Conservation (phyloP, 192 early-diverging fungal genomes). For the Backusella morwellensis region DNA sequence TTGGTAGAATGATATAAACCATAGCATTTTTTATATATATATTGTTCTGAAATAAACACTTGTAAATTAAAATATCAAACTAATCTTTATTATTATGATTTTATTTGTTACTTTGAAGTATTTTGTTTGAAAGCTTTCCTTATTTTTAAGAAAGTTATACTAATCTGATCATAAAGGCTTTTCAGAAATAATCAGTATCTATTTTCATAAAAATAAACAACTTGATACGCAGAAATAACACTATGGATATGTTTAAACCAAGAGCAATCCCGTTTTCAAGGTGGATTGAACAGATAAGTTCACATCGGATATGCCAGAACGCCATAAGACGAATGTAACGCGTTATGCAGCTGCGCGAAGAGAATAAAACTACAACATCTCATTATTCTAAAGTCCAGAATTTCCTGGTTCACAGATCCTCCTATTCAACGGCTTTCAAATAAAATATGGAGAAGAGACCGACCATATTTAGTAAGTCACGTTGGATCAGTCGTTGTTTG, state of each 20-base stretch:
- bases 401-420: too few species aligned
- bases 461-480: not conserved
- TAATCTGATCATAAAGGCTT: not conserved
- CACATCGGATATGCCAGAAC: not conserved
- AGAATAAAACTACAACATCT: not conserved
- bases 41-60: not conserved
- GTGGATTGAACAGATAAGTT: not conserved
- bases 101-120: too few species aligned
- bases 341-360: not conserved
- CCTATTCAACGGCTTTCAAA: too few species aligned
- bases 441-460: not conserved
- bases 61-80: not conserved
- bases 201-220: not conserved
- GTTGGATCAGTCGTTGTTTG: not conserved
- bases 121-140: too few species aligned
- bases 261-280: not conserved
- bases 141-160: not conserved
- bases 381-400: too few species aligned
- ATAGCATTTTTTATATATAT: not conserved
- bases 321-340: not conserved
- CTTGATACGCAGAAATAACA: not conserved
- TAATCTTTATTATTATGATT: not conserved
- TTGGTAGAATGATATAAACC: not conserved
- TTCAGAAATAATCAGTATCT: not conserved
- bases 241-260: not conserved